A percentile compares a stretch with the other conserved stretches of the same genome.
Conservation (phyloP, 164 flowering plant genomes). For the Paratinospora sagittata region DNA sequence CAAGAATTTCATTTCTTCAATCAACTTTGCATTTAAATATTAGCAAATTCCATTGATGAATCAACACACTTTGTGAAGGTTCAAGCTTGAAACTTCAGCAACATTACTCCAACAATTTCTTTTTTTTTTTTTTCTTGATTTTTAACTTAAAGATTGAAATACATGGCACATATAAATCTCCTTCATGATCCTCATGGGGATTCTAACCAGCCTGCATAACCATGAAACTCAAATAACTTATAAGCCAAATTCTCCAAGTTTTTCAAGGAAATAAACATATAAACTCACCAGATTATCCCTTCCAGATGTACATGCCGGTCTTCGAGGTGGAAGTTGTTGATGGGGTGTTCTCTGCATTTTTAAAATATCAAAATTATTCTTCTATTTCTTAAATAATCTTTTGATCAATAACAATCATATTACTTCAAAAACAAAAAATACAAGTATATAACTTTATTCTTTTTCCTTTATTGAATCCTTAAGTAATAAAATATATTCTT, state of each 20-base stretch:
- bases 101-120: background rate
- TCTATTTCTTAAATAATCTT: background rate
- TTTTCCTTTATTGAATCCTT: too few relatives aligned
- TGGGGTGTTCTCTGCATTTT: constrained; percentile 66
- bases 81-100: background rate
- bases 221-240: background rate
- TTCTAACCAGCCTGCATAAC: background rate
- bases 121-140: background rate
- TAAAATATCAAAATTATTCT: background rate
- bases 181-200: too few relatives aligned
- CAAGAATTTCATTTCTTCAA: too few relatives aligned
- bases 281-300: constrained; percentile 27
- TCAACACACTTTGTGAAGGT: background rate
- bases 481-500: too few relatives aligned
- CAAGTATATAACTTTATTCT: background rate
- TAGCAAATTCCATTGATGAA: background rate
- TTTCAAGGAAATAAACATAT: background rate
- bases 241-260: background rate
- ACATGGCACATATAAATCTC: too few relatives aligned
- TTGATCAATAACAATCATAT: background rate
- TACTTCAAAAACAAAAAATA: background rate
- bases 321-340: constrained; percentile 71
- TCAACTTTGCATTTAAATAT: background rate
- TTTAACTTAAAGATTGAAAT: background rate
- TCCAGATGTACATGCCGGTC: constrained; percentile 61